A percentile compares a stretch with the other conserved stretches of the same genome.
phyloP scores from a whole-genome alignment of 169 alveolate genomes.

The Plasmodium gallinaceum region DNA sequence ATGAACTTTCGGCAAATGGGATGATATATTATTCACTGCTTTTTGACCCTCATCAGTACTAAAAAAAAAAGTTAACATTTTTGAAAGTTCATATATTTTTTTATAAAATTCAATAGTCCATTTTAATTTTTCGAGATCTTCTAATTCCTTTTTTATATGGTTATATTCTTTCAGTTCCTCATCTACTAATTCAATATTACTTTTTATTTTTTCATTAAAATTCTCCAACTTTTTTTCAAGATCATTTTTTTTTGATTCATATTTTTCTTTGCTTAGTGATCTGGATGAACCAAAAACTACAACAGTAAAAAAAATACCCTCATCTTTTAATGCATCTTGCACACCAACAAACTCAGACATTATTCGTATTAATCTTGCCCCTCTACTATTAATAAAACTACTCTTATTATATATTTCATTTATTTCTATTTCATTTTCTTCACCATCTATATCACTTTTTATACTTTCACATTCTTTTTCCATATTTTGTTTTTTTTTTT shows the following conservation, averaged over 20 bases:
- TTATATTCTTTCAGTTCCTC: constrained; percentile 26
- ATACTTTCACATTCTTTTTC: not conserved
- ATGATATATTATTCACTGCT: constrained; percentile 55
- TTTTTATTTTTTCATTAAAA: constrained; percentile 15
- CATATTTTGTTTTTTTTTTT: constrained; percentile 19
- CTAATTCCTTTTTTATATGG: constrained; percentile 25
- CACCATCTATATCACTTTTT: constrained; percentile 18
- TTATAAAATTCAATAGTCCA: constrained; percentile 39
- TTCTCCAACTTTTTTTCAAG: constrained; percentile 28
- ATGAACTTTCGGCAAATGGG: constrained; percentile 65
- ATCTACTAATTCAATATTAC: constrained; percentile 6
- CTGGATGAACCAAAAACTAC: constrained; percentile 83
- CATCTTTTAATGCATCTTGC: constrained; percentile 77
- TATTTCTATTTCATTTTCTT: constrained; percentile 43
- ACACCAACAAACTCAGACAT: constrained; percentile 82
- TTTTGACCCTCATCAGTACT: constrained; percentile 67
- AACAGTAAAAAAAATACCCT: constrained; percentile 78
- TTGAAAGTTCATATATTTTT: constrained; percentile 56
- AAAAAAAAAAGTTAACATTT: constrained; percentile 54
- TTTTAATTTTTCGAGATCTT: constrained; percentile 51
- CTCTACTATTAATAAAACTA: constrained; percentile 77
- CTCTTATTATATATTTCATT: constrained; percentile 79
- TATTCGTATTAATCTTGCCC: constrained; percentile 82
- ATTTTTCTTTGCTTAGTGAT: constrained; percentile 61
- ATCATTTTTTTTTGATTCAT: constrained; percentile 41